Percentiles rank a stretch among this genome's conserved stretches.
Conservation (phyloP, 1,284 basidiomycete species). For the Rugosomyces carneus region DNA sequence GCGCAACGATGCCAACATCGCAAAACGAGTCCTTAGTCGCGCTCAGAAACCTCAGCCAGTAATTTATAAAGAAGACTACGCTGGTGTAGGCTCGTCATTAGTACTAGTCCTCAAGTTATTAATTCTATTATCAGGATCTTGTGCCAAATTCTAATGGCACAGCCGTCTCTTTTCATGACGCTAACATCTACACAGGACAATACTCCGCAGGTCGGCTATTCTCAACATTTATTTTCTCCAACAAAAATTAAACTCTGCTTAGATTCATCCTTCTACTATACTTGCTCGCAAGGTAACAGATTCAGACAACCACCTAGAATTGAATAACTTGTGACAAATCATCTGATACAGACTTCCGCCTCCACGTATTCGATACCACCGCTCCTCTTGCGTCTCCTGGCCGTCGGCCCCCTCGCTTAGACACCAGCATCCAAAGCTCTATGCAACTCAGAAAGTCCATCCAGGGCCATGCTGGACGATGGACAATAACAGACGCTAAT, state of each 20-base stretch:
- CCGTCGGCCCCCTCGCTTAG: slow-evolving; percentile 17
- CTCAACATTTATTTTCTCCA: neutral
- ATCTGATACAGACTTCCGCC: slow-evolving; percentile 60
- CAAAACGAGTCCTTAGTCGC: slow-evolving; percentile 41
- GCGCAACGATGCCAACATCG: slow-evolving; percentile 38
- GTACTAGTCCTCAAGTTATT: slow-evolving; percentile 2
- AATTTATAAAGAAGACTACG: slow-evolving; percentile 46
- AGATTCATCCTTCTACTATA: slow-evolving; percentile 82
- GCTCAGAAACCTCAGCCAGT: slow-evolving; percentile 30
- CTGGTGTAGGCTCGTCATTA: slow-evolving; percentile 33
- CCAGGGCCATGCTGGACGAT: slow-evolving; percentile 67
- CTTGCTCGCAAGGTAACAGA: slow-evolving; percentile 65
- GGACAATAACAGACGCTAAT: slow-evolving; percentile 96
- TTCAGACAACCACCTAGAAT: neutral
- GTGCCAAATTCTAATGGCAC: slow-evolving; percentile 87
- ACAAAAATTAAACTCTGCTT: neutral
- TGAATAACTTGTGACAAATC: neutral
- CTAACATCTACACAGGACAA: slow-evolving; percentile 90
- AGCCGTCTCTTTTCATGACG: slow-evolving; percentile 75
- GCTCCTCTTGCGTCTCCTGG: slow-evolving; percentile 32
- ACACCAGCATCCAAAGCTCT: slow-evolving; percentile 50
- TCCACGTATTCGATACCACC: slow-evolving; percentile 85
- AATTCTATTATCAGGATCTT: slow-evolving; percentile 43
- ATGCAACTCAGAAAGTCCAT: slow-evolving; percentile 79
- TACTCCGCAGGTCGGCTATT: slow-evolving; percentile 63